phyloP scores from a whole-genome alignment of 2,329 filamentous ascomycete species.

The Venturia asperata region DNA sequence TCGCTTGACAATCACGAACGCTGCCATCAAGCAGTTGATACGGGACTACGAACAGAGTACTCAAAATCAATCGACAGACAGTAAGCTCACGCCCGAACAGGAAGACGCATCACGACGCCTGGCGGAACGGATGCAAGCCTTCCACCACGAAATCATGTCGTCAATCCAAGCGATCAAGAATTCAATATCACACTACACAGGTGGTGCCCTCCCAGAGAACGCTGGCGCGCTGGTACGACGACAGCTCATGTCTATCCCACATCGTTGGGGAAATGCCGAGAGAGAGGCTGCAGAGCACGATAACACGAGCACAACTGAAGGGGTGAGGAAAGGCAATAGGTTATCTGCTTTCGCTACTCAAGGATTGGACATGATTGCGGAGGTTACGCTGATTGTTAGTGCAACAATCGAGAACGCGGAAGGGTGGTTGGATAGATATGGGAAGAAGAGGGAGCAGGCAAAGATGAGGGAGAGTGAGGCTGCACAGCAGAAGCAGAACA shows the following conservation, averaged over 20 bases:
- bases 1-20: constrained; percentile 69
- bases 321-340: constrained; percentile 57
- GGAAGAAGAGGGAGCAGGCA: constrained; percentile 28
- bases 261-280: constrained; percentile 70
- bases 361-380: constrained; percentile 86
- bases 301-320: constrained; percentile 32
- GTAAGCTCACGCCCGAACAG: constrained; percentile 23
- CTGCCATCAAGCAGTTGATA: constrained; percentile 64
- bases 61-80: neutral
- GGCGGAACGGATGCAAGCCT: constrained; percentile 67
- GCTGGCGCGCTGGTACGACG: constrained; percentile 74
- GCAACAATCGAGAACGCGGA: constrained; percentile 87
- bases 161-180: constrained; percentile 70
- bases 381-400: constrained; percentile 81
- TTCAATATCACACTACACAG: constrained; percentile 81
- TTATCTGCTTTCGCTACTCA: constrained; percentile 84
- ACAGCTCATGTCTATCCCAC: constrained; percentile 77
- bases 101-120: constrained; percentile 51
- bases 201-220: constrained; percentile 85
- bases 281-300: constrained; percentile 37
- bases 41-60: constrained; percentile 65
- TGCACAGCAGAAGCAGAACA: neutral
- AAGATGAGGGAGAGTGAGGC: neutral
- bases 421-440: constrained; percentile 78
- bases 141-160: constrained; percentile 42